phyloP scores from a whole-genome alignment of 1,284 basidiomycete species.

The Xerocomus amazonicus region DNA sequence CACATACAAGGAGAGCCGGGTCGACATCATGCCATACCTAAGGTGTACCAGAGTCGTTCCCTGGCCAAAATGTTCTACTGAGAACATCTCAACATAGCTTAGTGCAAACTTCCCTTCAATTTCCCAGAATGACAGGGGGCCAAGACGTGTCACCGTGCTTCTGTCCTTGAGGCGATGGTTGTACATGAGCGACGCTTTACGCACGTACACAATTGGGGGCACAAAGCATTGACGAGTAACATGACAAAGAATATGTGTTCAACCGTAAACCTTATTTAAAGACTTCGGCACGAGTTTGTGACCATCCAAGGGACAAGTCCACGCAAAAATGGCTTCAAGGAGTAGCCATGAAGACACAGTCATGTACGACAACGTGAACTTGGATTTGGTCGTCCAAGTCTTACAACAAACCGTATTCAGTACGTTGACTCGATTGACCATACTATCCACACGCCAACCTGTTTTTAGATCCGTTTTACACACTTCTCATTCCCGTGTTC shows the following conservation, averaged over 20 bases:
- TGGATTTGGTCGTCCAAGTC: constrained; percentile 75
- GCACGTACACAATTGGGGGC: no score
- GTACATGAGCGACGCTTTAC: no score
- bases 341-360: constrained; percentile 3
- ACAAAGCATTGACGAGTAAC: no score
- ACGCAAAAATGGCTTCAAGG: constrained; percentile 9
- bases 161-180: no score
- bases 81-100: constrained; percentile 50
- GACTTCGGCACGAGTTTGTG: no score
- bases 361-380: constrained; percentile 61
- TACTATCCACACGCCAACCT: constrained; percentile 5
- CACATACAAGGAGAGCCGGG: constrained; percentile 6
- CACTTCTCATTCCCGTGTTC: constrained; percentile 72
- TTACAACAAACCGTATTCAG: constrained; percentile 74
- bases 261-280: no score
- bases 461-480: constrained; percentile 72
- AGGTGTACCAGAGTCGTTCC: constrained; percentile 45
- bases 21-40: constrained; percentile 37
- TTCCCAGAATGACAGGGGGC: constrained; percentile 50
- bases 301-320: neutral
- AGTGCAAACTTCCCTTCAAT: constrained; percentile 47
- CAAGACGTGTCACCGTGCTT: no score
- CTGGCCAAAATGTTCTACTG: constrained; percentile 67
- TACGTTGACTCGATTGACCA: constrained; percentile 35
- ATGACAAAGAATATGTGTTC: no score